Conservation (phyloP, 495 filamentous ascomycete genomes). For the Xanthoparmelia taractica region DNA sequence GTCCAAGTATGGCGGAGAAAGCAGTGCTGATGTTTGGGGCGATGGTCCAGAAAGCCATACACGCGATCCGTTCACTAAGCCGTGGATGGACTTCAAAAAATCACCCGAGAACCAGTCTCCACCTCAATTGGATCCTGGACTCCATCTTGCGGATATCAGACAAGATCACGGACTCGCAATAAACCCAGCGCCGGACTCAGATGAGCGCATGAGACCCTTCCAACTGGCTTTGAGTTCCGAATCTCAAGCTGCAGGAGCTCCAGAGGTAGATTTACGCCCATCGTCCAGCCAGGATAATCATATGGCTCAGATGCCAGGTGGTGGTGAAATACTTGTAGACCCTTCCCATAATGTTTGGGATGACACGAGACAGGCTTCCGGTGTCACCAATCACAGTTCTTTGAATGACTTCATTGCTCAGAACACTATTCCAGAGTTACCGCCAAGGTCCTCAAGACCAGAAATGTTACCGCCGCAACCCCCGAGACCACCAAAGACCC, state of each 20-base stretch:
- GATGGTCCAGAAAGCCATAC: background rate
- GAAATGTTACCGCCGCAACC: background rate
- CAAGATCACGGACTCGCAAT: background rate
- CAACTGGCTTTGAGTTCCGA: background rate
- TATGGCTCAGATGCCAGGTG: background rate
- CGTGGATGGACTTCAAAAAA: conserved; percentile 20
- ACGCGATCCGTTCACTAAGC: conserved; percentile 13
- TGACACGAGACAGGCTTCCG: background rate
- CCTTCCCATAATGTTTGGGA: background rate
- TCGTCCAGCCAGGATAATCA: background rate
- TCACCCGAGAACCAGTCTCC: background rate
- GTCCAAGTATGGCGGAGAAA: conserved; percentile 8
- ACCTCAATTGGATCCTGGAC: background rate
- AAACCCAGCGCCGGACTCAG: background rate
- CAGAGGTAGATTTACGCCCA: background rate
- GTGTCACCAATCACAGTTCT: background rate
- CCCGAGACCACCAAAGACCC: conserved; percentile 6
- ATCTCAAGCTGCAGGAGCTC: background rate
- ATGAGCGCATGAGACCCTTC: background rate
- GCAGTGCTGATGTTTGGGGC: conserved; percentile 17
- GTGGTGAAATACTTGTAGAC: background rate
- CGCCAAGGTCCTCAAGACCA: background rate
- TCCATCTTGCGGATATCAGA: conserved; percentile 1
- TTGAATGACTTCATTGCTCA: background rate
- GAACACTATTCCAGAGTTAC: background rate